Evolutionary conservation across 768 basidiomycete genomes (phyloP), one percentile per base, ranked within the genome.

Genomic region (Suillus bovinus): DNA sequence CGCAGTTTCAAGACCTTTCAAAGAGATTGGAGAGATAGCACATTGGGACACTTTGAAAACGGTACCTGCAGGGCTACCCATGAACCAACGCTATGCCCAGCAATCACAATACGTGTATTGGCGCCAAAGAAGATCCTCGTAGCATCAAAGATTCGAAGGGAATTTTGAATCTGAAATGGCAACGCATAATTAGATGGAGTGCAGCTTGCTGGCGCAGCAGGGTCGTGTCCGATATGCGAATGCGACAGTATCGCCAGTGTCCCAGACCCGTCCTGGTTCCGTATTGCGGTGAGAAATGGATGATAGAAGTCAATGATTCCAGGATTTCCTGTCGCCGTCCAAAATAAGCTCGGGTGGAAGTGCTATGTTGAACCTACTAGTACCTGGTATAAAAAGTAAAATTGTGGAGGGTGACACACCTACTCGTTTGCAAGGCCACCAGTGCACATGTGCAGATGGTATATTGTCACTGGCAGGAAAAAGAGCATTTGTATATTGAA

Each of bases 61-160:
- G 67, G 66, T 39, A 84, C 87, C 78, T 91, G 84, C 34, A 85
- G 68, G 5, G 81, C 70, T 58, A 93, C 77, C 89, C 90, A 94
- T 2, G 84, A 75, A 2, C 91, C 91, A 16, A 93, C 83, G 59
- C 88, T 90, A 64, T 93, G 91, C 10, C 86, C 88, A 24, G 81
- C 70, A 0, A 89, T 27, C 20, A 87, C 70, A 31, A 87, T 70
- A 61, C 72, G 79, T 14, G 76, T 71, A 8, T 70, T 63, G n/a
- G 64, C 31, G 13, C 73, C 66, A 67, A 75, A 82, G n/a, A 60
- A 66, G 17, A 70, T 59, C 39, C 50, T 66, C 3, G 85, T 64
- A 20, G 78, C 74, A 52, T 86, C 82, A 6, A 89, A 70, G 1
- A 86, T 80, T 61, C 86, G 82, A 29, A 88, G 68, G 36, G 83